Base-by-base conservation (phyloP, 1,284 basidiomycete genomes). In the Ustilago tritici region DNA sequence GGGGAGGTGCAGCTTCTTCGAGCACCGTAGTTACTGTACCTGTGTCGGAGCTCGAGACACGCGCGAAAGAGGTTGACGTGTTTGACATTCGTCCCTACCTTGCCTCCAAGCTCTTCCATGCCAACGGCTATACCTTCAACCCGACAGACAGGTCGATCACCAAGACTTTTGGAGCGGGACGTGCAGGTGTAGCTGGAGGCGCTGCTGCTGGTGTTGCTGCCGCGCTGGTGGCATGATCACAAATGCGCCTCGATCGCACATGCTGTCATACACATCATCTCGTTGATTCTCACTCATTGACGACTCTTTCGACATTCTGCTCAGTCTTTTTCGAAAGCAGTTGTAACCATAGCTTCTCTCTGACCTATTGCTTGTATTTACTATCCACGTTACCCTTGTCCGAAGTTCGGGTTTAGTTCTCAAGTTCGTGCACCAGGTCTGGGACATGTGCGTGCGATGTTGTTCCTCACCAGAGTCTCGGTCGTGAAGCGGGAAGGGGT, bases 1-100 rank as follows among this genome's bases (percentile, higher is more conserved):
- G 70, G 28, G 49, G 52, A 4, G 55, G 28, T 46, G 52, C 47
- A 17, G 76, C 67, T 17, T 66, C 68, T 10, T 64, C 58, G 12
- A 63, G 71, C 28, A 64, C 64, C 12, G 65, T 71, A 12, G 68
- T 85, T 28, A 78, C 78, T 1, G 84, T 86, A 32, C 83, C 84
- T 8, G 66, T 84, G 1, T 40, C 74, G 19, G 84, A 85, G 70
- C 76, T 86, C 41, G 76, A 92, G 91, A 69, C 87, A 86, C 46
- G 90, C 91, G 81, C 92, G 92, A 83, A 94, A 86, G 95, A 96
- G 67, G 91, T 97, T 74, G 95, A 98, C 74, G 95, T 98, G 64
- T 98, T 92, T 83, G 95, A 98, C 84, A 91, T 93, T 19, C 88
- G 90, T 19, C 91, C 94, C 2, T 99, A 98, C 91, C 87, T 98